Conservation (phyloP, 1,284 basidiomycete genomes). For the Malassezia japonica region DNA sequence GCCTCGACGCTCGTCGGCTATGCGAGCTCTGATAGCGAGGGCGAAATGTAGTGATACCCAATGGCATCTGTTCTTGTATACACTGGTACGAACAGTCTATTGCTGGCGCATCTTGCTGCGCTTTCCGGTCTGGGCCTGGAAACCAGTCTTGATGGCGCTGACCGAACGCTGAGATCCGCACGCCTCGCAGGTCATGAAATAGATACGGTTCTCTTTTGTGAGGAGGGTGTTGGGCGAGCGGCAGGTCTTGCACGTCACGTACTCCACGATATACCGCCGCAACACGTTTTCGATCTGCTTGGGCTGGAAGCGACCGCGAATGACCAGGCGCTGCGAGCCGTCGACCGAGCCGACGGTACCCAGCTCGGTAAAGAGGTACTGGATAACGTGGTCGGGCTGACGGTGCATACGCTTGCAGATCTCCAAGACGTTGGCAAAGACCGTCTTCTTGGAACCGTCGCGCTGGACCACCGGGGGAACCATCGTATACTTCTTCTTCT, state of each 20-base stretch:
- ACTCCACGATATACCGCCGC: slow-evolving; percentile 94
- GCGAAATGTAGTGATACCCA: slow-evolving; percentile 6
- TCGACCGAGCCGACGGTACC: slow-evolving; percentile 95
- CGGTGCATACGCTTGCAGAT: slow-evolving; percentile 98
- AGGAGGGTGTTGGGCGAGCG: slow-evolving; percentile 95
- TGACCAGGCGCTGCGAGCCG: slow-evolving; percentile 81
- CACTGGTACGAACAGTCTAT: background rate
- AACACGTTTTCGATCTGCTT: slow-evolving; percentile 98
- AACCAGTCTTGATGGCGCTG: slow-evolving; percentile 94
- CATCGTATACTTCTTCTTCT: slow-evolving; percentile 83
- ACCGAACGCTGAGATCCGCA: slow-evolving; percentile 87
- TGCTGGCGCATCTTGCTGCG: slow-evolving; percentile 30
- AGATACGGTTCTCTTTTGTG: slow-evolving; percentile 95
- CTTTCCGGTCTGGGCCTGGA: slow-evolving; percentile 86
- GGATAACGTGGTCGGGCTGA: slow-evolving; percentile 97
- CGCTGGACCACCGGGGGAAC: slow-evolving; percentile 88
- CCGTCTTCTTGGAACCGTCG: slow-evolving; percentile 90
- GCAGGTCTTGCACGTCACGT: slow-evolving; percentile 99
- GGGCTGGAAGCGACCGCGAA: slow-evolving; percentile 95
- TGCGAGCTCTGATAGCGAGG: slow-evolving; percentile 8
- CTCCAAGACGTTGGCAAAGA: slow-evolving; percentile 91
- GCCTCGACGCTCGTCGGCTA: slow-evolving; percentile 6
- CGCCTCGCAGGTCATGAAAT: slow-evolving; percentile 95
- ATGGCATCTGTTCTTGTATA: slow-evolving; percentile 1
- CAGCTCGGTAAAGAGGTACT: slow-evolving; percentile 95